Evolutionary conservation across 257 asterid species (phyloP).

Genomic region (Fraxinus excelsior): DNA sequence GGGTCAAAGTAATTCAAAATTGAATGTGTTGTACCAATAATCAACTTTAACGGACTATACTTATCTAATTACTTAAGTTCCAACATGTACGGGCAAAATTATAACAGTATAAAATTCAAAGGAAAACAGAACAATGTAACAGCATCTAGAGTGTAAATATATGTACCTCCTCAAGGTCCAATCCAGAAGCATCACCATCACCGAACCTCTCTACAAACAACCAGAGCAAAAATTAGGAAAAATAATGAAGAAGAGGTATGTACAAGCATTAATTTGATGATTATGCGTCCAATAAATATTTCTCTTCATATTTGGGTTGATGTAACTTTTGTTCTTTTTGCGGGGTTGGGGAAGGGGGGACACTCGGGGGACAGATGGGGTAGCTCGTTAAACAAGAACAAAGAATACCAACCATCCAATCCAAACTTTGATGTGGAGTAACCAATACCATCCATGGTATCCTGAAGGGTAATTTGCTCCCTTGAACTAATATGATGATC

Average conservation of each 20-base stretch:
- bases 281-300: conserved; percentile 6
- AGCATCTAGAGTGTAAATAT: conserved; percentile 19
- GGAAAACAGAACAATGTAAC: neutral
- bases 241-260: neutral
- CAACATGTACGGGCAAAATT: neutral
- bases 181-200: conserved; percentile 88
- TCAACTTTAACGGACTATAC: neutral
- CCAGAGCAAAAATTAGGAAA: conserved; percentile 25
- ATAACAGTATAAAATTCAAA: conserved; percentile 6
- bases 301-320: conserved; percentile 8
- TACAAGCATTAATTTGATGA: conserved; percentile 21
- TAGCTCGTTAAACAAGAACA: neutral
- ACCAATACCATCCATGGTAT: conserved; percentile 76
- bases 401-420: conserved; percentile 75
- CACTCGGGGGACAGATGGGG: conserved; percentile 1
- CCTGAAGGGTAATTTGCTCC: conserved; percentile 99
- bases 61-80: neutral
- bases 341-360: neutral
- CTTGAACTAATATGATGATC: conserved; percentile 97
- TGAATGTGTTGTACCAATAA: neutral
- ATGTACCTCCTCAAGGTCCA: conserved; percentile 94
- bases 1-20: neutral
- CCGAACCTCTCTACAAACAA: conserved; percentile 90
- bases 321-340: neutral
- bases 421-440: conserved; percentile 94